Evolutionary conservation across 345 rosid species (phyloP).

Genomic region (Noccaea caerulescens): DNA sequence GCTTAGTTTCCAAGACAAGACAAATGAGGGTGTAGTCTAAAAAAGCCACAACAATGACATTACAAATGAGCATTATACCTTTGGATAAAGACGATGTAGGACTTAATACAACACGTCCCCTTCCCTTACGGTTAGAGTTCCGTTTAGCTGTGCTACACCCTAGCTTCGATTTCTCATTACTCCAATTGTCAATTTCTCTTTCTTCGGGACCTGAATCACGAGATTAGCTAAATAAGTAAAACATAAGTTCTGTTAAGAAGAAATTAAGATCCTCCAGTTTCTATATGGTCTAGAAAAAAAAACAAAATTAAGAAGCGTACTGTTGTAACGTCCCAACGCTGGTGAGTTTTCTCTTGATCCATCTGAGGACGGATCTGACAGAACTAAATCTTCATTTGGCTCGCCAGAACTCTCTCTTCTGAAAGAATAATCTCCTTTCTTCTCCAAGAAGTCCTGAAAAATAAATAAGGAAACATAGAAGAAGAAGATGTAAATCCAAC

Average conservation of each 20-base stretch:
- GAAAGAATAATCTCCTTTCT: conserved; percentile 49
- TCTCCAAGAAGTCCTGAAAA: conserved; percentile 58
- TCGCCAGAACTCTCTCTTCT: conserved; percentile 41
- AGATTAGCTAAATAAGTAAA: conserved; percentile 20
- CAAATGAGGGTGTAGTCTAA: conserved; percentile 11
- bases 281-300: conserved; percentile 16
- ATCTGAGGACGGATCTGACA: conserved; percentile 53
- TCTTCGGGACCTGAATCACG: conserved; percentile 26
- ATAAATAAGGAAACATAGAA: conserved; percentile 52
- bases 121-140: conserved; percentile 47
- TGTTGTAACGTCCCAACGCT: conserved; percentile 40
- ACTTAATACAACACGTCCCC: conserved; percentile 44
- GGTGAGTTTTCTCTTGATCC: conserved; percentile 59
- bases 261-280: conserved; percentile 15
- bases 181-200: conserved; percentile 45
- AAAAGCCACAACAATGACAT: conserved; percentile 18
- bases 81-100: conserved; percentile 51
- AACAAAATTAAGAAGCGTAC: conserved; percentile 27
- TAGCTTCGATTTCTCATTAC: conserved; percentile 48
- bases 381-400: conserved; percentile 49
- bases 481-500: conserved; percentile 24
- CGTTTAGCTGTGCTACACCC: conserved; percentile 54
- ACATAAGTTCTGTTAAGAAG: conserved; percentile 23
- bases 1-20: conserved; percentile 34
- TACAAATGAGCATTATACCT: conserved; percentile 52